Evolutionary conservation across 257 asterid species (phyloP).

Genomic region (Marsdenia floribunda): DNA sequence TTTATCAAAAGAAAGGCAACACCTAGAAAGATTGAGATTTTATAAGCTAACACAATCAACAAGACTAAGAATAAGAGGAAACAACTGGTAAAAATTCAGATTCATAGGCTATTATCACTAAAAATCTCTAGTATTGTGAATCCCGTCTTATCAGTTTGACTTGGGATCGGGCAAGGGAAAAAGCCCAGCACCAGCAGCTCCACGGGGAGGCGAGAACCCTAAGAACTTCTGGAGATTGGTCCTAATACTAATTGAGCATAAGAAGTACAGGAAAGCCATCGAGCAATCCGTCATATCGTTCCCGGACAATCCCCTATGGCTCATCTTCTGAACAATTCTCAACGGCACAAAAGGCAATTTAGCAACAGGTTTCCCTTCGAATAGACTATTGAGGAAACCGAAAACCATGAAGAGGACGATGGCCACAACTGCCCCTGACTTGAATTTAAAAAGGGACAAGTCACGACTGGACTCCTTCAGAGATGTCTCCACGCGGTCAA

Average conservation of each 20-base stretch:
- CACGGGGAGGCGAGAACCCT: constrained; percentile 96
- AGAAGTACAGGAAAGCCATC: constrained; percentile 81
- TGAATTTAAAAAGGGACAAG: constrained; percentile 80
- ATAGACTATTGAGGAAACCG: constrained; percentile 71
- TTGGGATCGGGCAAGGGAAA: constrained; percentile 90
- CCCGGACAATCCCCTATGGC: constrained; percentile 88
- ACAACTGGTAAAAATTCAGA: not conserved
- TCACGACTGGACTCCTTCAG: constrained; percentile 90
- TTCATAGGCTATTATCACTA: constrained; percentile 3
- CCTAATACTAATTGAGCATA: constrained; percentile 91
- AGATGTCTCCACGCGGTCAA: constrained; percentile 84
- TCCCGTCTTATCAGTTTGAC: constrained; percentile 36
- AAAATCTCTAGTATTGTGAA: not conserved
- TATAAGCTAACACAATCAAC: not conserved
- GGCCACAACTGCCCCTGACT: constrained; percentile 92
- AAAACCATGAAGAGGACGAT: constrained; percentile 80
- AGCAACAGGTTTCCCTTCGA: constrained; percentile 84
- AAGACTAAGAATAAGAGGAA: not conserved
- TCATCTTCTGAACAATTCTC: constrained; percentile 87
- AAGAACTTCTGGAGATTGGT: constrained; percentile 91
- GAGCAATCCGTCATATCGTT: constrained; percentile 97
- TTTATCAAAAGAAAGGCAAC: not conserved
- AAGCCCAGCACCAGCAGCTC: constrained; percentile 84
- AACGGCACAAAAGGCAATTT: constrained; percentile 86
- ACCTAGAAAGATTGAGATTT: not conserved